Conservation (phyloP, 495 filamentous ascomycete genomes). For the Rostrohypoxylon terebratum region DNA sequence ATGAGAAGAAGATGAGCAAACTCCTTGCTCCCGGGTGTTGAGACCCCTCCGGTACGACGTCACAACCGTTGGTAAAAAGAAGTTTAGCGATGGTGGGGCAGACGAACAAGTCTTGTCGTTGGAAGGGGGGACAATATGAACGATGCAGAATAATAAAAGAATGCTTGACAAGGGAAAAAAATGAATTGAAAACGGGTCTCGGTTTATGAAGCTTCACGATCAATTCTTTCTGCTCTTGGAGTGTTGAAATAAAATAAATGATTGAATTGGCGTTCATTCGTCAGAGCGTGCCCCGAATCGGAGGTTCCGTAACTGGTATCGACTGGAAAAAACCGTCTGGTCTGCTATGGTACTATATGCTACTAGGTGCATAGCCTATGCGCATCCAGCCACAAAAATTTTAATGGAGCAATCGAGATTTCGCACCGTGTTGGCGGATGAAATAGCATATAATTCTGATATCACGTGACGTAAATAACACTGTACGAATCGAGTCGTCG, state of each 20-base stretch:
- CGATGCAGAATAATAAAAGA: neutral
- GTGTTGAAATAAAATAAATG: slow-evolving; percentile 17
- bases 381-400: neutral
- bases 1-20: slow-evolving; percentile 2
- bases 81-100: slow-evolving; percentile 33
- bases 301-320: slow-evolving; percentile 37
- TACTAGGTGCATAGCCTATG: slow-evolving; percentile 11
- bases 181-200: neutral
- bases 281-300: slow-evolving; percentile 45
- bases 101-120: neutral
- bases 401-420: neutral
- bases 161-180: neutral
- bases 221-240: neutral
- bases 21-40: slow-evolving; percentile 6
- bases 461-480: neutral
- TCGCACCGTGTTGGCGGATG: neutral
- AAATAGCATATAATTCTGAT: neutral
- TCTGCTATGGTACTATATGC: slow-evolving; percentile 8
- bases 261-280: slow-evolving; percentile 30
- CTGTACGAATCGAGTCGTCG: neutral
- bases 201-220: slow-evolving; percentile 6
- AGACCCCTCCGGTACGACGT: slow-evolving; percentile 7
- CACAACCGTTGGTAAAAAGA: slow-evolving; percentile 19
- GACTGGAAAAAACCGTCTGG: slow-evolving; percentile 20
- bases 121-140: neutral